A percentile compares a stretch with the other conserved stretches of the same genome.
Evolutionary conservation across 345 rosid genomes (phyloP).

Genomic region (Dipteronia dyeriana): DNA sequence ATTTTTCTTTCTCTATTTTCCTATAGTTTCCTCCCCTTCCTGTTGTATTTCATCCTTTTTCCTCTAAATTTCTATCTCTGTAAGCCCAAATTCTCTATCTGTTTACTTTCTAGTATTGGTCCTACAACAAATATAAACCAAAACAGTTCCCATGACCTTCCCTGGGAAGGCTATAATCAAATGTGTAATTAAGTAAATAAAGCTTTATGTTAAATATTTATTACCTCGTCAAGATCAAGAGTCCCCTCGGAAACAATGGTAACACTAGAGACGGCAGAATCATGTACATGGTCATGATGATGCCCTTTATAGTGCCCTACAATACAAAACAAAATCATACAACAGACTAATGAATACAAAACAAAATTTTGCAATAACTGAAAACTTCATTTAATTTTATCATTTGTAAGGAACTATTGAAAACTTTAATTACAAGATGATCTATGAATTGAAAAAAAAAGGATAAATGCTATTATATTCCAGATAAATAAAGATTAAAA

Average conservation of each 20-base stretch:
- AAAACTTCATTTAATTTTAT: no score
- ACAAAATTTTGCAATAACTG: not conserved
- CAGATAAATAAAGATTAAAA: not conserved
- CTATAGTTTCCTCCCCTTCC: no score
- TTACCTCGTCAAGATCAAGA: slow-evolving; percentile 80
- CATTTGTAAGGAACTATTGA: no score
- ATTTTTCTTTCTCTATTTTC: no score
- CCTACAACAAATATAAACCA: no score
- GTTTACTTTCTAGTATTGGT: no score
- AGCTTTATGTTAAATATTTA: not conserved
- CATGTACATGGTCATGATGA: slow-evolving; percentile 67
- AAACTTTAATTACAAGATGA: not conserved
- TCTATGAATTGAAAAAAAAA: not conserved
- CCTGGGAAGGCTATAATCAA: not conserved
- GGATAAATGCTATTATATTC: not conserved
- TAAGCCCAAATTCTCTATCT: no score
- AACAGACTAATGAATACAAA: not conserved
- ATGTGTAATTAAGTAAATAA: not conserved
- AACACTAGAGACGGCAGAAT: slow-evolving; percentile 69
- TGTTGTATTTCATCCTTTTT: no score
- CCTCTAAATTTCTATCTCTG: no score
- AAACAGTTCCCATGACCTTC: not conserved
- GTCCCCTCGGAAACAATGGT: slow-evolving; percentile 69
- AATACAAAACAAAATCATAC: not conserved
- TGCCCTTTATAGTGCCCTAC: slow-evolving; percentile 50